A percentile compares a stretch with the other conserved stretches of the same genome.
Evolutionary conservation across 1,284 basidiomycete genomes (phyloP).

Genomic region (Cystobasidium slooffiae): DNA sequence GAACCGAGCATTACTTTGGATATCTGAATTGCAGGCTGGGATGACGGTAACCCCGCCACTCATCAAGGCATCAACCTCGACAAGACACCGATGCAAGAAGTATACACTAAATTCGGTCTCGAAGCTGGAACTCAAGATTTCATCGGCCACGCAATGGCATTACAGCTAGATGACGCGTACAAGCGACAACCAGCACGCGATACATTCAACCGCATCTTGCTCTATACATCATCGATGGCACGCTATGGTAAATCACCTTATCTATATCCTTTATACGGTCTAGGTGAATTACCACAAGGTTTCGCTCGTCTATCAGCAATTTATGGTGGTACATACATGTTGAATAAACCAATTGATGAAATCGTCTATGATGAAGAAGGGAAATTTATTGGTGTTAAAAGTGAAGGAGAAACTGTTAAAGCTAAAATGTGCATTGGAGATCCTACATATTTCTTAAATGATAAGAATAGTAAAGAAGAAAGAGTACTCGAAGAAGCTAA

Average conservation of each 20-base stretch:
- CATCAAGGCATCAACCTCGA: conserved; percentile 92
- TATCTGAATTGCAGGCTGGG: conserved; percentile 64
- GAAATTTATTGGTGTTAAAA: conserved; percentile 90
- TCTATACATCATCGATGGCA: conserved; percentile 98
- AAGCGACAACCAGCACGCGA: conserved; percentile 87
- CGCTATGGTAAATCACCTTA: conserved; percentile 99
- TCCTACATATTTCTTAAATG: conserved; percentile 89
- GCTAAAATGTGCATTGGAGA: conserved; percentile 98
- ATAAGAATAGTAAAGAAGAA: conserved; percentile 61
- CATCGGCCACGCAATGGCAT: conserved; percentile 98
- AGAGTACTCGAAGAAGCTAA: conserved; percentile 90
- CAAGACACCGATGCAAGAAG: conserved; percentile 82
- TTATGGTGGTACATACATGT: conserved; percentile 99
- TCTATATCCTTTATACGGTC: conserved; percentile 98
- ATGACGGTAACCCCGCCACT: conserved; percentile 88
- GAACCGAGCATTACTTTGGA: no score
- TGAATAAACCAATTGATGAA: conserved; percentile 92
- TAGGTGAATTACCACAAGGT: conserved; percentile 97
- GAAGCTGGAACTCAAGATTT: conserved; percentile 99
- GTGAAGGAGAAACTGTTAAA: conserved; percentile 89
- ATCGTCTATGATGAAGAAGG: conserved; percentile 85
- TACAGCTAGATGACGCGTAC: conserved; percentile 98
- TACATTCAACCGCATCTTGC: conserved; percentile 91
- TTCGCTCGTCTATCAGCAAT: conserved; percentile 98
- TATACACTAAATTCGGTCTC: conserved; percentile 96